Percentiles rank a stretch among this genome's conserved stretches.
Conservation (phyloP, 1,139 yeast species). For the Pichia terricola region DNA sequence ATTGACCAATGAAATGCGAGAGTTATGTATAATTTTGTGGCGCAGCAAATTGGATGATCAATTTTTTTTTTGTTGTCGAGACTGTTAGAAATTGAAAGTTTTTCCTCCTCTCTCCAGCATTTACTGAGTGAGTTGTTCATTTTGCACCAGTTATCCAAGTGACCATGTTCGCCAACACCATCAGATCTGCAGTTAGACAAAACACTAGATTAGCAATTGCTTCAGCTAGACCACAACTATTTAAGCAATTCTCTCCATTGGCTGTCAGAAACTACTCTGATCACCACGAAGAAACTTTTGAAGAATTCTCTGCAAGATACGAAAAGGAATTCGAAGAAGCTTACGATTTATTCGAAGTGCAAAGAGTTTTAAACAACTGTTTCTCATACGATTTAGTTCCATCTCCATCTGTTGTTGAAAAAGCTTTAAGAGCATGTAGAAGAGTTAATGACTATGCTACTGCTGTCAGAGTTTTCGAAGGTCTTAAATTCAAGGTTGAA, state of each 20-base stretch:
- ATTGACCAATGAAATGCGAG: no score
- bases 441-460: slow-evolving; percentile 98
- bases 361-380: slow-evolving; percentile 88
- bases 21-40: no score
- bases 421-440: slow-evolving; percentile 96
- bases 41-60: no score
- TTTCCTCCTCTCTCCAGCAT: no score
- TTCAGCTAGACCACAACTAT: slow-evolving; percentile 25
- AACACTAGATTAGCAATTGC: slow-evolving; percentile 20
- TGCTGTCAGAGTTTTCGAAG: slow-evolving; percentile 96
- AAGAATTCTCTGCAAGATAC: slow-evolving; percentile 88
- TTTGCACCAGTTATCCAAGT: no score
- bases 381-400: slow-evolving; percentile 98
- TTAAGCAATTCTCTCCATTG: slow-evolving; percentile 11
- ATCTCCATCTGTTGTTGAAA: slow-evolving; percentile 91
- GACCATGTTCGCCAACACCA: slow-evolving; percentile 38
- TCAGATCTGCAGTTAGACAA: slow-evolving; percentile 47
- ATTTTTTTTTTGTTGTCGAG: no score
- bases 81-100: no score
- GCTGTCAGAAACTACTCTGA: slow-evolving; percentile 58
- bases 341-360: slow-evolving; percentile 95
- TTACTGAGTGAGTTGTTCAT: no score
- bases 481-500: slow-evolving; percentile 90
- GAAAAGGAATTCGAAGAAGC: slow-evolving; percentile 98
- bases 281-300: slow-evolving; percentile 84